A percentile compares a stretch with the other conserved stretches of the same genome.
These are phyloP conservation scores for Mycosphaerelloides madeirae DNA, from an alignment of 2,329 filamentous ascomycete genomes.

Conservation along the genomic window DNA sequence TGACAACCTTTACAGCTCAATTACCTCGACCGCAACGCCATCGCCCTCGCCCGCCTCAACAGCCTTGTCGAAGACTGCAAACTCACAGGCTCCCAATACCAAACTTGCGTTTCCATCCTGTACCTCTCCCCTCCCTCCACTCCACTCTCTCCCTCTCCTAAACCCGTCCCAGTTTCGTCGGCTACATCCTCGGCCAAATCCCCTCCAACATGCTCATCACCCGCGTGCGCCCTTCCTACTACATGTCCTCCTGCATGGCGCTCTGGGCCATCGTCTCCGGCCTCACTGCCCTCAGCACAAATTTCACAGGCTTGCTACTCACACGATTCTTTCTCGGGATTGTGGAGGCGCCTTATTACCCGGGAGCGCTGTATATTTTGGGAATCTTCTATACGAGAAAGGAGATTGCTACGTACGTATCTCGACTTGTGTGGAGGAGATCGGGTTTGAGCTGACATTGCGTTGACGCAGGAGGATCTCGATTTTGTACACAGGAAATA, in stretches of 20 bases:
- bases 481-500: conserved; percentile 55
- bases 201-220: conserved; percentile 43
- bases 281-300: conserved; percentile 20
- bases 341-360: conserved; percentile 16
- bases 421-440: too few relatives aligned
- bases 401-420: conserved; percentile 67
- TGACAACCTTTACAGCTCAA: conserved; percentile 15
- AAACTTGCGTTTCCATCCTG: conserved; percentile 37
- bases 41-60: conserved; percentile 40
- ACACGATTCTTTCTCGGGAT: conserved; percentile 16
- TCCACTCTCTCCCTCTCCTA: background rate
- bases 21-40: conserved; percentile 39
- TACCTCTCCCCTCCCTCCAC: conserved; percentile 8
- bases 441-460: too few relatives aligned
- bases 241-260: conserved; percentile 34
- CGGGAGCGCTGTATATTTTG: conserved; percentile 51
- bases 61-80: conserved; percentile 40
- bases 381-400: conserved; percentile 71
- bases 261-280: conserved; percentile 35
- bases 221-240: conserved; percentile 39
- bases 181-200: conserved; percentile 39
- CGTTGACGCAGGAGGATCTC: too few relatives aligned
- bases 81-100: conserved; percentile 38
- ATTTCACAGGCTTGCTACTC: conserved; percentile 24
- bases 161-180: conserved; percentile 18